These are phyloP conservation scores for Spathaspora arborariae DNA, from an alignment of 805 yeast species.

Conservation along the genomic window DNA sequence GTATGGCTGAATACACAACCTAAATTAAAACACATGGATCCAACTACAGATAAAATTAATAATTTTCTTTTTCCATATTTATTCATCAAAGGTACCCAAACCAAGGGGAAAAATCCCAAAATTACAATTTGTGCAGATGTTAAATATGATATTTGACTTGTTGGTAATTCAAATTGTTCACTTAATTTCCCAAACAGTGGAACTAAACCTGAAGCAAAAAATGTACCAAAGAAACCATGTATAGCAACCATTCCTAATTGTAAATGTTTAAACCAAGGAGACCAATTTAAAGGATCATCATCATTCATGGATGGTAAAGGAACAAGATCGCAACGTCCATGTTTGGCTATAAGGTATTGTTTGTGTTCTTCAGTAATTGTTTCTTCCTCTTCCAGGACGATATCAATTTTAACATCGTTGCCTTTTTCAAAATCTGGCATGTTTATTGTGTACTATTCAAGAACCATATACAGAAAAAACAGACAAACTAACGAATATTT, in stretches of 20 bases:
- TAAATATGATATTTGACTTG: conserved; percentile 11
- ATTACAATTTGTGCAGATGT: conserved; percentile 14
- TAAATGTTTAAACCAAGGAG: conserved; percentile 6
- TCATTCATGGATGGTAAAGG: conserved; percentile 13
- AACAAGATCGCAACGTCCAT: conserved; percentile 12
- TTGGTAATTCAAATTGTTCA: conserved; percentile 6
- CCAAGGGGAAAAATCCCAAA: conserved; percentile 13
- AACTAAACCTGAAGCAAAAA: conserved; percentile 16
- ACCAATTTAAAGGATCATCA: conserved; percentile 17
- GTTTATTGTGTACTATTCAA: background rate
- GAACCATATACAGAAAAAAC: background rate
- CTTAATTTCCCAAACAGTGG: conserved; percentile 12
- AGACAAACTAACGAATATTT: background rate
- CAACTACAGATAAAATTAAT: conserved; percentile 11
- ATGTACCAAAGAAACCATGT: conserved; percentile 15
- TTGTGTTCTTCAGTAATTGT: conserved; percentile 6
- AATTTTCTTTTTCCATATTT: conserved; percentile 12
- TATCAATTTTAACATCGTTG: background rate
- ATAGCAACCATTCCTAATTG: conserved; percentile 14
- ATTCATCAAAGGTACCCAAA: conserved; percentile 16
- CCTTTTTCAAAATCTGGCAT: conserved; percentile 1
- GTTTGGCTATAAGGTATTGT: conserved; percentile 10
- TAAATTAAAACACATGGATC: conserved; percentile 11
- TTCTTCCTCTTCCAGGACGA: conserved; percentile 4
- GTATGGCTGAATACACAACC: conserved; percentile 11